These are phyloP conservation scores for Pseudogymnoascus sp. DNA, from an alignment of 2,329 filamentous ascomycete genomes.

Conservation along the genomic window DNA sequence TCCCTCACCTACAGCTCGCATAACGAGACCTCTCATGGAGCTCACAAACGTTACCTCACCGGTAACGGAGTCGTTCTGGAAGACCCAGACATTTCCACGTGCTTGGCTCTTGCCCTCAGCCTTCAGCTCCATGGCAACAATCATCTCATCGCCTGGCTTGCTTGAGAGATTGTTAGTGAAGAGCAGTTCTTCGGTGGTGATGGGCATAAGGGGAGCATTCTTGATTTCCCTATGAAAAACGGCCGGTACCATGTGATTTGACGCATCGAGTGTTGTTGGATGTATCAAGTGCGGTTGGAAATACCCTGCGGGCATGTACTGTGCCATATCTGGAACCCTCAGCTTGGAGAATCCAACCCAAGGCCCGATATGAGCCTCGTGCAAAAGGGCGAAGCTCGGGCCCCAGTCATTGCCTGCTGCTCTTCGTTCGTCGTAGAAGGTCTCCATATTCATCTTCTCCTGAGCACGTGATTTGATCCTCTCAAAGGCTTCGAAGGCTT, in stretches of 20 bases:
- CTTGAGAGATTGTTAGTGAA: neutral
- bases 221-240: neutral
- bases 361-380: slow-evolving; percentile 9
- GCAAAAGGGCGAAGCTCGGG: slow-evolving; percentile 10
- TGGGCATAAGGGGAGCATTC: neutral
- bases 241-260: neutral
- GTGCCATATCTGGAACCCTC: slow-evolving; percentile 7
- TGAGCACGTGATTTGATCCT: neutral
- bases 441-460: neutral
- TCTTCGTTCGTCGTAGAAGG: slow-evolving; percentile 9
- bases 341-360: slow-evolving; percentile 2
- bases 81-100: slow-evolving; percentile 4
- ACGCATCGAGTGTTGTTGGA: slow-evolving; percentile 11
- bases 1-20: slow-evolving; percentile 8
- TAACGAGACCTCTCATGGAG: neutral
- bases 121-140: neutral
- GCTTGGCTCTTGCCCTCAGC: slow-evolving; percentile 6
- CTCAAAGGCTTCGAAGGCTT: slow-evolving; percentile 1
- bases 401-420: slow-evolving; percentile 10
- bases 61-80: neutral
- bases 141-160: slow-evolving; percentile 8
- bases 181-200: neutral
- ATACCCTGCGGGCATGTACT: slow-evolving; percentile 9
- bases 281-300: neutral
- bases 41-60: neutral